These are phyloP conservation scores for Vigna reflexopilosa DNA, from an alignment of 306 rosid species.

Conservation along the genomic window DNA sequence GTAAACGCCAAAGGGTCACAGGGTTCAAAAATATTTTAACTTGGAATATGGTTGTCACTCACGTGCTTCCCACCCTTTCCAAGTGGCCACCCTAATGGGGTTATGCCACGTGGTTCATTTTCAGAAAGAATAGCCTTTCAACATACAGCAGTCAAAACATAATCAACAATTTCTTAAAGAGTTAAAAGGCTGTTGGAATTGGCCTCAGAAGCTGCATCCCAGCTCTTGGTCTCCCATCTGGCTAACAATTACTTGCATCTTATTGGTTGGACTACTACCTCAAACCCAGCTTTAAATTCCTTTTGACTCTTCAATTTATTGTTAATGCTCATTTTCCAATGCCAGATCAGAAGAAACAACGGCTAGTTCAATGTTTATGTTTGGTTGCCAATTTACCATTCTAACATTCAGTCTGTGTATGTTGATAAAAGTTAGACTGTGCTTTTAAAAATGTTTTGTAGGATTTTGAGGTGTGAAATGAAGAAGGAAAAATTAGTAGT, in stretches of 20 bases:
- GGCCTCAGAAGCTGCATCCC: slow-evolving; percentile 32
- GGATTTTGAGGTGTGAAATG: no score
- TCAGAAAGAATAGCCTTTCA: slow-evolving; percentile 29
- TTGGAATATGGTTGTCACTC: slow-evolving; percentile 59
- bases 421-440: no score
- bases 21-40: slow-evolving; percentile 31
- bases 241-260: slow-evolving; percentile 46
- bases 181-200: slow-evolving; percentile 38
- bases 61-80: slow-evolving; percentile 48
- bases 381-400: neutral
- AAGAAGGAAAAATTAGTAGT: no score
- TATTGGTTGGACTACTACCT: slow-evolving; percentile 38
- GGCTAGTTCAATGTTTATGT: neutral
- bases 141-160: slow-evolving; percentile 51
- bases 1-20: slow-evolving; percentile 16
- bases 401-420: no score
- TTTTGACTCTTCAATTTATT: slow-evolving; percentile 6
- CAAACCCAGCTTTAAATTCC: slow-evolving; percentile 6
- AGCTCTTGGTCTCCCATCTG: slow-evolving; percentile 47
- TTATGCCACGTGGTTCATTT: slow-evolving; percentile 47
- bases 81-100: slow-evolving; percentile 51
- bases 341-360: slow-evolving; percentile 42
- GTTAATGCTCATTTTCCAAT: slow-evolving; percentile 47
- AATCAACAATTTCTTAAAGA: neutral
- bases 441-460: no score